Evolutionary conservation across 108 stramenopile genomes (phyloP).

Genomic region (Discostella pseudostelligera): DNA sequence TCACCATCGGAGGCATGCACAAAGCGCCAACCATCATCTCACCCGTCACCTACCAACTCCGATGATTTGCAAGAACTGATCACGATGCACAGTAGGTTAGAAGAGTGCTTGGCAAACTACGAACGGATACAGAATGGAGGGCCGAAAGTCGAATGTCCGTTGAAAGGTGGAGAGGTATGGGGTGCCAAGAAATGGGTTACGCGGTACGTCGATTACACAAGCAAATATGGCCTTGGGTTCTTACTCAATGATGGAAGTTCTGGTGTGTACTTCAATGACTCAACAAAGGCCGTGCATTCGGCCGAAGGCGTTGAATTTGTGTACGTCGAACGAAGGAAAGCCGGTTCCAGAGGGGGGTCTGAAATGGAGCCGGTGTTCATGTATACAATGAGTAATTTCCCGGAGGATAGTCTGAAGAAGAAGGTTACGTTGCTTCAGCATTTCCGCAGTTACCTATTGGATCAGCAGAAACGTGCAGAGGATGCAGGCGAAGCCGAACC

Average conservation of each 20-base stretch:
- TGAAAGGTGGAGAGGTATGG: constrained; percentile 32
- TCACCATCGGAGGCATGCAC: background rate
- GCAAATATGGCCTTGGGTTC: constrained; percentile 97
- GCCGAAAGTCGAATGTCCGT: constrained; percentile 41
- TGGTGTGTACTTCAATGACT: constrained; percentile 98
- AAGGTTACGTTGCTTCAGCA: constrained; percentile 96
- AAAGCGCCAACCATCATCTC: constrained; percentile 5
- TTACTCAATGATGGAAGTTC: constrained; percentile 91
- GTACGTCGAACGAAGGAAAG: constrained; percentile 87
- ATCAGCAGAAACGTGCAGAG: constrained; percentile 79
- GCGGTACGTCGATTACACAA: constrained; percentile 97
- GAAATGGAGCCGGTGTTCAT: constrained; percentile 41
- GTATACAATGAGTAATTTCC: constrained; percentile 82
- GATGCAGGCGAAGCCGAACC: constrained; percentile 37
- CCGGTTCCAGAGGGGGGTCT: constrained; percentile 19
- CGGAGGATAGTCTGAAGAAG: constrained; percentile 81
- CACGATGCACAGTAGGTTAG: constrained; percentile 49
- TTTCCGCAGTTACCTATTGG: constrained; percentile 94
- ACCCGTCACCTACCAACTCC: background rate
- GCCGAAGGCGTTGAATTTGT: constrained; percentile 79
- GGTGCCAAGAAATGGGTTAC: constrained; percentile 87
- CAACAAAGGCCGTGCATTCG: constrained; percentile 92
- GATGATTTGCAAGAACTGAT: constrained; percentile 52
- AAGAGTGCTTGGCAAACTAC: constrained; percentile 37
- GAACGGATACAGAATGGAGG: constrained; percentile 42